These are phyloP conservation scores for Theileria equi DNA, from an alignment of 169 alveolate genomes.

Conservation along the genomic window DNA sequence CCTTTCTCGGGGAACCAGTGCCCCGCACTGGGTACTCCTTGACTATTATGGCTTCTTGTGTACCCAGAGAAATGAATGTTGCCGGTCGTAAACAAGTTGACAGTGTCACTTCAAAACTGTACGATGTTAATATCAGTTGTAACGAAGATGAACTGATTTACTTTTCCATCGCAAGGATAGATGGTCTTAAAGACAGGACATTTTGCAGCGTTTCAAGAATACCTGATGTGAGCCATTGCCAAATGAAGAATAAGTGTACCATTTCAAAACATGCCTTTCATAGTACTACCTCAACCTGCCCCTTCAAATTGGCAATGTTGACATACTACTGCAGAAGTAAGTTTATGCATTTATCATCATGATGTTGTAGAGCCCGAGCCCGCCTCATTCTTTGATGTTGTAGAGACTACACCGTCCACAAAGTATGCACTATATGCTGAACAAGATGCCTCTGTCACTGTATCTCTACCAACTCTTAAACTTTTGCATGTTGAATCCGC, in stretches of 20 bases:
- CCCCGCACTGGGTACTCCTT: slow-evolving; percentile 13
- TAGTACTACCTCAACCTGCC: background rate
- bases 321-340: slow-evolving; percentile 23
- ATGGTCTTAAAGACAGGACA: slow-evolving; percentile 10
- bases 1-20: slow-evolving; percentile 51
- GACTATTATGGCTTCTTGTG: slow-evolving; percentile 21
- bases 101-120: slow-evolving; percentile 17
- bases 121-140: slow-evolving; percentile 44
- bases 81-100: slow-evolving; percentile 34
- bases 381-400: slow-evolving; percentile 6
- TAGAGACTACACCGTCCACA: background rate
- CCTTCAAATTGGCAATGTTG: slow-evolving; percentile 8
- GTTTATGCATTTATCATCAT: slow-evolving; percentile 1
- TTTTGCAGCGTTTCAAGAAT: background rate
- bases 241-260: slow-evolving; percentile 8
- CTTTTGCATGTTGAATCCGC: slow-evolving; percentile 46
- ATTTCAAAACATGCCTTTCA: background rate
- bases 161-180: slow-evolving; percentile 48
- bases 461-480: slow-evolving; percentile 33
- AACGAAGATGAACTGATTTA: slow-evolving; percentile 43
- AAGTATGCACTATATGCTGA: slow-evolving; percentile 39
- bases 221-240: slow-evolving; percentile 1
- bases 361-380: slow-evolving; percentile 11
- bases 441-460: slow-evolving; percentile 44
- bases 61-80: slow-evolving; percentile 1